Conservation (phyloP, 2,329 filamentous ascomycete species). For the Colletotrichum zoysiae region DNA sequence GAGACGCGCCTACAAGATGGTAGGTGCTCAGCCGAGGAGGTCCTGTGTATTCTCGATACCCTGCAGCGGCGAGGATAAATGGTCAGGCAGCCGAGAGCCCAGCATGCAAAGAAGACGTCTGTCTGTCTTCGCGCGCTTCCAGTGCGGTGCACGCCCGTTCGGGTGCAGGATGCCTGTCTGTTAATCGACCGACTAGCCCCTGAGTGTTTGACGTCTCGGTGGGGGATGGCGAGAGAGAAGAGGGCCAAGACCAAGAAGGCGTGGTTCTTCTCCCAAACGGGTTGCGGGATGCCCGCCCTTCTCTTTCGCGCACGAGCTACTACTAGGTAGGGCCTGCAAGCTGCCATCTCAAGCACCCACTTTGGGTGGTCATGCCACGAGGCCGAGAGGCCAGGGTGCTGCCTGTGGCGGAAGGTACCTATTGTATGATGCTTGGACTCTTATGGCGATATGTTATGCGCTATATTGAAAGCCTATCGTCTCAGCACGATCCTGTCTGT, state of each 20-base stretch:
- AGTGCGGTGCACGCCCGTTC: not conserved
- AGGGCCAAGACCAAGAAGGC: not conserved
- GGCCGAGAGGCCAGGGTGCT: constrained; percentile 6
- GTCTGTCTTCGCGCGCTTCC: not conserved
- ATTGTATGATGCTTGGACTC: not conserved
- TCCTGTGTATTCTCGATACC: not conserved
- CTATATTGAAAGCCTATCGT: constrained; percentile 2
- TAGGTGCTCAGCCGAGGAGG: not conserved
- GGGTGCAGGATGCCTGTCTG: constrained; percentile 16
- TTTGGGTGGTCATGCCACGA: constrained; percentile 31
- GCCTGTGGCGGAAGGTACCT: constrained; percentile 6
- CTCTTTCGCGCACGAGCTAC: constrained; percentile 19
- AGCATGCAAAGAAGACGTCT: constrained; percentile 9
- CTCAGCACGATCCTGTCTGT: not conserved
- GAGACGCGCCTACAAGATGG: constrained; percentile 21
- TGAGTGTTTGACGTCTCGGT: constrained; percentile 30
- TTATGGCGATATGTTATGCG: constrained; percentile 1
- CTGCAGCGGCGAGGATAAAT: constrained; percentile 7
- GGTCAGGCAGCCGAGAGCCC: not conserved
- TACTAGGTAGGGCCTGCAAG: constrained; percentile 25
- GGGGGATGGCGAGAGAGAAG: constrained; percentile 4
- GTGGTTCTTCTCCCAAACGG: constrained; percentile 7
- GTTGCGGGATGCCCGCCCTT: constrained; percentile 11
- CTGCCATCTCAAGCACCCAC: constrained; percentile 26
- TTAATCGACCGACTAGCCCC: constrained; percentile 31